Evolutionary conservation across 371 early-diverging fungal genomes (phyloP).

Genomic region (Saksenaea vasiformis): DNA sequence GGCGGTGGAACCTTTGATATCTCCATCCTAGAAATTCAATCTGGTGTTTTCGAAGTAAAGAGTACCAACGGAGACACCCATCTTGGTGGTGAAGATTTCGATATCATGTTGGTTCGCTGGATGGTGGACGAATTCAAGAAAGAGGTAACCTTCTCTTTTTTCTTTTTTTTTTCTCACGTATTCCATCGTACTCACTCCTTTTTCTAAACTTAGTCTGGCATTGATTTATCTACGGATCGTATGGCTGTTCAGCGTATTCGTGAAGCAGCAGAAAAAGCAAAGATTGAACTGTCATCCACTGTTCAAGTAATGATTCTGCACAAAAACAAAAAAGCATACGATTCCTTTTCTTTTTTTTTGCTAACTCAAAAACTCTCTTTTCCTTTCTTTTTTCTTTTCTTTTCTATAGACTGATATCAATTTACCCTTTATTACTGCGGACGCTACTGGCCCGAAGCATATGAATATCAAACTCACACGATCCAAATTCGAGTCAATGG

Average conservation of each 20-base stretch:
- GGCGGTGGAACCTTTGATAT: constrained; percentile 99
- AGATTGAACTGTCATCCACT: constrained; percentile 91
- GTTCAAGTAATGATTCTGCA: constrained; percentile 44
- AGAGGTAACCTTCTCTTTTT: no score
- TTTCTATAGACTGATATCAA: constrained; percentile 84
- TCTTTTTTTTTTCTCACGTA: neutral
- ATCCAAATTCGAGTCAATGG: constrained; percentile 86
- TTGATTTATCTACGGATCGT: constrained; percentile 74
- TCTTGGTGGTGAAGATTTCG: constrained; percentile 98
- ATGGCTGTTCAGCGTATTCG: constrained; percentile 89
- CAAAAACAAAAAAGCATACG: neutral
- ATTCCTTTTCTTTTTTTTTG: neutral
- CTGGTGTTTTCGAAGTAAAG: constrained; percentile 96
- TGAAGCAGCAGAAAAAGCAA: constrained; percentile 95
- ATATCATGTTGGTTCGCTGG: constrained; percentile 78
- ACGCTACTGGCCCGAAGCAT: constrained; percentile 92
- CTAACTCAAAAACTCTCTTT: neutral
- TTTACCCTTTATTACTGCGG: constrained; percentile 90
- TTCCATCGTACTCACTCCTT: neutral
- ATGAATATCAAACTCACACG: constrained; percentile 89
- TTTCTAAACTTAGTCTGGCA: constrained; percentile 50
- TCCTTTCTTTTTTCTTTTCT: neutral
- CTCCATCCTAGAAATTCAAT: constrained; percentile 92
- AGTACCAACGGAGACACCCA: constrained; percentile 94
- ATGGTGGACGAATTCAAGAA: constrained; percentile 85